phyloP scores from a whole-genome alignment of 208 protist species.

The Trypanosoma conorhini region DNA sequence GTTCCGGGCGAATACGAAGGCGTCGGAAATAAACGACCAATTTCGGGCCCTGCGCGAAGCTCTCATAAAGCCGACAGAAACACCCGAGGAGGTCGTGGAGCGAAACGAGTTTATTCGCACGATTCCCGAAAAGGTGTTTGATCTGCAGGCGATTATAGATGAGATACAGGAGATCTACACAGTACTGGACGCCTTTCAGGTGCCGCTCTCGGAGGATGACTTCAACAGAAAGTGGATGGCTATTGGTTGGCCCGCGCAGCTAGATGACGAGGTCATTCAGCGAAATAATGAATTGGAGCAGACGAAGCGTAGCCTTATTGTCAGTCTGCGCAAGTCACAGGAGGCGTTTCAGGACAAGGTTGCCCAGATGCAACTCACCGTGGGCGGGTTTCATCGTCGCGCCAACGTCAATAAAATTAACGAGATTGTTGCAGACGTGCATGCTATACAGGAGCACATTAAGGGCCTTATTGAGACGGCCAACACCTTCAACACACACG shows the following conservation, averaged over 20 bases:
- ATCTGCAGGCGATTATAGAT: constrained; percentile 70
- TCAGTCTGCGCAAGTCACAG: constrained; percentile 82
- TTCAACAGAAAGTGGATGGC: constrained; percentile 94
- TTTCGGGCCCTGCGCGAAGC: constrained; percentile 70
- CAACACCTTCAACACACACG: constrained; percentile 94
- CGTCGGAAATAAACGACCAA: constrained; percentile 58
- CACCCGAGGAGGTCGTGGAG: constrained; percentile 89
- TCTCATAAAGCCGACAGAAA: constrained; percentile 72
- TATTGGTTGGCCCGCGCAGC: constrained; percentile 87
- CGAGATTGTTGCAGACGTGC: constrained; percentile 93
- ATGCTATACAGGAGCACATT: constrained; percentile 85
- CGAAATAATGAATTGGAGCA: constrained; percentile 93
- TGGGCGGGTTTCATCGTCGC: constrained; percentile 89
- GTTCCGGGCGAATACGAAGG: constrained; percentile 66
- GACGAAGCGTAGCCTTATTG: constrained; percentile 84
- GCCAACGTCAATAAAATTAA: constrained; percentile 77
- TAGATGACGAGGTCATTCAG: constrained; percentile 90
- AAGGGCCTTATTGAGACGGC: constrained; percentile 78
- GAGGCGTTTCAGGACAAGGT: constrained; percentile 86
- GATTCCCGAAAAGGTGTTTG: constrained; percentile 88
- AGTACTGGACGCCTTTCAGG: constrained; percentile 93
- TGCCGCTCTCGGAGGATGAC: constrained; percentile 88
- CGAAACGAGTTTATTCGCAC: constrained; percentile 90
- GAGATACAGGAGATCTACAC: constrained; percentile 81
- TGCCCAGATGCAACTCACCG: constrained; percentile 63